These are phyloP conservation scores for Hypoxylon sp. DNA, from an alignment of 2,329 filamentous ascomycete genomes.

Conservation along the genomic window DNA sequence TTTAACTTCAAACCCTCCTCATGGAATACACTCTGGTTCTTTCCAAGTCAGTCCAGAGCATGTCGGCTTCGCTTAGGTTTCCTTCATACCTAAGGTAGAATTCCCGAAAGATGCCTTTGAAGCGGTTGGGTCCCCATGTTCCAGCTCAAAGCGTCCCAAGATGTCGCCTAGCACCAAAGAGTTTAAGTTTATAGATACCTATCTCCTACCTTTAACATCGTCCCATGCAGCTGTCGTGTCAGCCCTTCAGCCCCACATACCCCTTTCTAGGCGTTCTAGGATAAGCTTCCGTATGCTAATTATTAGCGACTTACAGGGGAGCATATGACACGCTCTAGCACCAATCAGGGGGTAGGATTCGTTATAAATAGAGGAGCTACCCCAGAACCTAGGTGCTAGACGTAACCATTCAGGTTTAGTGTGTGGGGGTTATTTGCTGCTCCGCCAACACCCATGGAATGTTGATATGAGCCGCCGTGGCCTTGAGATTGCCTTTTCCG, in stretches of 20 bases:
- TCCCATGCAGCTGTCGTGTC: constrained; percentile 5
- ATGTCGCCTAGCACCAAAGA: background rate
- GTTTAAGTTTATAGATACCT: background rate
- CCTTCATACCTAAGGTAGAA: background rate
- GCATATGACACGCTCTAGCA: constrained; percentile 2
- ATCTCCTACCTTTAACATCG: too few relatives aligned
- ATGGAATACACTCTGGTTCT: background rate
- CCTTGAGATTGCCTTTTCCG: constrained; percentile 21
- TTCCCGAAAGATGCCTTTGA: background rate
- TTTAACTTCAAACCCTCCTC: too few relatives aligned
- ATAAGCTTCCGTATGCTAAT: constrained; percentile 37
- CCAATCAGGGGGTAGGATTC: constrained; percentile 25
- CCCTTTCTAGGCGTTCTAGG: constrained; percentile 32
- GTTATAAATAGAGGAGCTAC: constrained; percentile 34
- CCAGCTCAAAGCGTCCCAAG: background rate
- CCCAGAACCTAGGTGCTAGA: constrained; percentile 25
- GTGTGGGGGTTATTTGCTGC: constrained; percentile 28
- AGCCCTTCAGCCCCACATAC: constrained; percentile 31
- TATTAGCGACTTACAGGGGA: constrained; percentile 1
- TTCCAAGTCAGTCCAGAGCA: background rate
- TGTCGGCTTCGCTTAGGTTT: background rate
- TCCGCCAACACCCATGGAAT: constrained; percentile 21
- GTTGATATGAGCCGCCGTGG: constrained; percentile 20
- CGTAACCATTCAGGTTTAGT: constrained; percentile 20
- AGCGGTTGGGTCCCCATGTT: background rate